Percentiles rank a stretch among this genome's conserved stretches.
phyloP scores from a whole-genome alignment of 2,329 filamentous ascomycete species.

The Aspergillus costaricaensis region DNA sequence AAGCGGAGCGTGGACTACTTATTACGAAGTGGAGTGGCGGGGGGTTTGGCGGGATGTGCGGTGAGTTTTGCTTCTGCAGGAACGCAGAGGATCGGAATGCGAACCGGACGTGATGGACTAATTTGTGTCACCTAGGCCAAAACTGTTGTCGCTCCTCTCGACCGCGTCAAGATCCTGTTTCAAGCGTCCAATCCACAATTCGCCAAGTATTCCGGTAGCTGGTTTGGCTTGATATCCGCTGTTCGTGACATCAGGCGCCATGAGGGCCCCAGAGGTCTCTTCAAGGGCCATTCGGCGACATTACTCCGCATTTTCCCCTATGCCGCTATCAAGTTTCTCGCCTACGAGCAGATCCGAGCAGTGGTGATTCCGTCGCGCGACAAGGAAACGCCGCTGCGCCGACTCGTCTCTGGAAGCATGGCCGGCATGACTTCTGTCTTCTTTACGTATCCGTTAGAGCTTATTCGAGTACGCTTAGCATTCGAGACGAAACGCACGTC shows the following conservation, averaged over 20 bases:
- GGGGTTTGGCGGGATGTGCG: constrained; percentile 87
- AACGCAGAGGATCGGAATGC: not conserved
- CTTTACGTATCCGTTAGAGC: constrained; percentile 92
- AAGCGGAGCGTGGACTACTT: constrained; percentile 82
- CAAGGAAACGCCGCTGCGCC: constrained; percentile 77
- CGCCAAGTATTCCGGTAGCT: constrained; percentile 86
- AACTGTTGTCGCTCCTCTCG: constrained; percentile 90
- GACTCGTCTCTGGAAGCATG: constrained; percentile 52
- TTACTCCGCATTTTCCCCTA: constrained; percentile 95
- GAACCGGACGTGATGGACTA: constrained; percentile 6
- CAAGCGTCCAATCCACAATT: constrained; percentile 94
- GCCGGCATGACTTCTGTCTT: constrained; percentile 86
- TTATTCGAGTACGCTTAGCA: constrained; percentile 86
- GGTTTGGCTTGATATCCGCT: constrained; percentile 78
- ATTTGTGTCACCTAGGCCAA: constrained; percentile 66
- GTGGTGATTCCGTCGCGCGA: constrained; percentile 69
- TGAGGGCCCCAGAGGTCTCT: constrained; percentile 76
- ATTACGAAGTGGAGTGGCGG: constrained; percentile 79
- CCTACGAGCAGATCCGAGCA: constrained; percentile 92
- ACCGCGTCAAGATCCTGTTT: constrained; percentile 98
- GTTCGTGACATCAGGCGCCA: constrained; percentile 78
- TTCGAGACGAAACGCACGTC: constrained; percentile 84
- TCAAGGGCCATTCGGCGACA: constrained; percentile 91
- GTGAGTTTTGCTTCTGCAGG: constrained; percentile 56
- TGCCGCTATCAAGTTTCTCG: constrained; percentile 95